These are phyloP conservation scores for Fusarium concolor DNA, from an alignment of 2,329 filamentous ascomycete genomes.

Conservation along the genomic window DNA sequence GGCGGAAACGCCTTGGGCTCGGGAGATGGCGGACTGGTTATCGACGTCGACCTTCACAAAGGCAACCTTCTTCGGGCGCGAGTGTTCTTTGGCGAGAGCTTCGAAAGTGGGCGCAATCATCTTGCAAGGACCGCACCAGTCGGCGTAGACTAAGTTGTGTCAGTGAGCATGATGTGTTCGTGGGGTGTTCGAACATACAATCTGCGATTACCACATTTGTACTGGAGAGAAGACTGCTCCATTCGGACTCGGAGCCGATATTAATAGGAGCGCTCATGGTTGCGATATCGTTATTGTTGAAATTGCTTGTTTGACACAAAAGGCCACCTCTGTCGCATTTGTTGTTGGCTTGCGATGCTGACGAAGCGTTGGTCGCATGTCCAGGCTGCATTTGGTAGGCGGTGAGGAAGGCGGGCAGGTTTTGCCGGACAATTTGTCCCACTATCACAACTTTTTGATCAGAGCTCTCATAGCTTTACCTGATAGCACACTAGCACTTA, in stretches of 20 bases:
- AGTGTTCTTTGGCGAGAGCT: conserved; percentile 80
- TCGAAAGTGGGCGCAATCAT: conserved; percentile 91
- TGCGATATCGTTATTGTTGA: conserved; percentile 24
- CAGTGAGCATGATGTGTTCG: conserved; percentile 36
- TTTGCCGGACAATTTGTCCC: conserved; percentile 46
- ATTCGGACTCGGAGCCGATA: conserved; percentile 76
- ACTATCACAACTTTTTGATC: conserved; percentile 40
- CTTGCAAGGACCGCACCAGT: conserved; percentile 96
- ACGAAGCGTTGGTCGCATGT: conserved; percentile 28
- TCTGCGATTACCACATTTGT: conserved; percentile 88
- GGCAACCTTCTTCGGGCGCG: conserved; percentile 83
- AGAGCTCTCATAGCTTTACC: conserved; percentile 11
- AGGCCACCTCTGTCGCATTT: conserved; percentile 42
- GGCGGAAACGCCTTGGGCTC: conserved; percentile 81
- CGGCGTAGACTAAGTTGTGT: conserved; percentile 80
- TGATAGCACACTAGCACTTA: conserved; percentile 13
- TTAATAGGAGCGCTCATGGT: conserved; percentile 62
- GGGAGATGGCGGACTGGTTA: conserved; percentile 79
- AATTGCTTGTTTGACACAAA: conserved; percentile 8
- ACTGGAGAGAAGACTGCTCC: conserved; percentile 76
- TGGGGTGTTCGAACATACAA: conserved; percentile 68
- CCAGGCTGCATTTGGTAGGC: conserved; percentile 35
- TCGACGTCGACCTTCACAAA: conserved; percentile 96
- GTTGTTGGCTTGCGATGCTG: conserved; percentile 29
- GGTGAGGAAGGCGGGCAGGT: conserved; percentile 35